Evolutionary conservation across 306 rosid genomes (phyloP).

Genomic region (Trifolium fragiferum): DNA sequence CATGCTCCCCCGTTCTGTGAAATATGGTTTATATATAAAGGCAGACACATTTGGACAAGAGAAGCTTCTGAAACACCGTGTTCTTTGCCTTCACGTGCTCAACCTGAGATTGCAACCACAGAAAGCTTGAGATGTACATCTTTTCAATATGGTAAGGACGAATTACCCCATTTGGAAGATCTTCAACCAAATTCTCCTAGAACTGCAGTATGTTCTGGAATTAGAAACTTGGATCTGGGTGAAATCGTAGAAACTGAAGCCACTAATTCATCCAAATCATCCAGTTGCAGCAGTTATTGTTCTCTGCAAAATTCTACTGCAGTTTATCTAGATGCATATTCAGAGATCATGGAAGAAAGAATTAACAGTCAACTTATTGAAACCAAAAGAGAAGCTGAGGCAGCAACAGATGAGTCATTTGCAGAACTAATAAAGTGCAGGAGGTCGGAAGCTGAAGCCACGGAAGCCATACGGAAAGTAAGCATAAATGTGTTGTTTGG

Average conservation of each 20-base stretch:
- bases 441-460: constrained; percentile 65
- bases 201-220: constrained; percentile 39
- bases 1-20: constrained; percentile 77
- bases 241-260: constrained; percentile 45
- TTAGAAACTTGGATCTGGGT: constrained; percentile 44
- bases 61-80: constrained; percentile 67
- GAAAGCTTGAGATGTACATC: constrained; percentile 50
- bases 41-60: constrained; percentile 81
- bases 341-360: constrained; percentile 55
- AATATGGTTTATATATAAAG: constrained; percentile 82
- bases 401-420: constrained; percentile 48
- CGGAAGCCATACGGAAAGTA: constrained; percentile 70
- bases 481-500: constrained; percentile 19
- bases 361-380: constrained; percentile 52
- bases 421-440: constrained; percentile 49
- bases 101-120: constrained; percentile 46
- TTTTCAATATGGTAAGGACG: constrained; percentile 47
- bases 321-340: constrained; percentile 46
- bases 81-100: constrained; percentile 50
- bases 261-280: constrained; percentile 48
- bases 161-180: constrained; percentile 41
- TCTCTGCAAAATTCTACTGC: constrained; percentile 56
- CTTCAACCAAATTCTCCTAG: constrained; percentile 50
- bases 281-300: constrained; percentile 46
- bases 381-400: constrained; percentile 58